phyloP scores from a whole-genome alignment of 2,329 filamentous ascomycete genomes.

The Aspergillus tanneri region DNA sequence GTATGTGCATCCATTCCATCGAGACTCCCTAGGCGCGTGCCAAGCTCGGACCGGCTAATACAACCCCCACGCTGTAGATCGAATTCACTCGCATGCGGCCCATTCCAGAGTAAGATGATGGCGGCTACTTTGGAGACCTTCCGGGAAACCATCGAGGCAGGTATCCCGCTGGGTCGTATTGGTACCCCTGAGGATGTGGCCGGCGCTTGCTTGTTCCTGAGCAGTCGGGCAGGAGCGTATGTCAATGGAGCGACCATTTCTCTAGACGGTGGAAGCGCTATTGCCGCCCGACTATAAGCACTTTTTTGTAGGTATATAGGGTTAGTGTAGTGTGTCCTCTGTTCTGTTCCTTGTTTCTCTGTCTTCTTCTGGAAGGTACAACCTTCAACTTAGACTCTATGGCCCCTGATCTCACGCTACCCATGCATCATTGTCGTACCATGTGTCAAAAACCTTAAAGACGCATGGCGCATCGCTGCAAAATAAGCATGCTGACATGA shows the following conservation, averaged over 20 bases:
- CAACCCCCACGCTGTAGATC: conserved; percentile 50
- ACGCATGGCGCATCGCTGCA: too few species aligned
- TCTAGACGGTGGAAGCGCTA: conserved; percentile 57
- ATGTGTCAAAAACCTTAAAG: too few species aligned
- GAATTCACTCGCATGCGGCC: conserved; percentile 71
- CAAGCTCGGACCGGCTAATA: too few species aligned
- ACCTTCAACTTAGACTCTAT: neutral
- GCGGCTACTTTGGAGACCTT: conserved; percentile 53
- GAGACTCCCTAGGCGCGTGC: neutral
- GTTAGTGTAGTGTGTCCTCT: neutral
- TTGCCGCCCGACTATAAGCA: conserved; percentile 43
- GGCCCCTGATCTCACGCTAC: too few species aligned
- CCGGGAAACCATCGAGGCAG: conserved; percentile 49
- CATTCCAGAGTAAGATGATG: conserved; percentile 58
- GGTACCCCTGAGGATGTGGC: conserved; percentile 68
- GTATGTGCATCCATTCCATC: conserved; percentile 37
- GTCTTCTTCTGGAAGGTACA: neutral
- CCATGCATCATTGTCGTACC: neutral
- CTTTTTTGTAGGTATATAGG: neutral
- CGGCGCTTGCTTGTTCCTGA: conserved; percentile 68
- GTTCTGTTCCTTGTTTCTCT: neutral
- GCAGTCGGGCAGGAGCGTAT: conserved; percentile 64
- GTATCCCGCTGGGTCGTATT: conserved; percentile 66
- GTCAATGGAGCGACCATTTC: conserved; percentile 65
- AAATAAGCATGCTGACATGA: too few species aligned